A percentile compares a stretch with the other conserved stretches of the same genome.
Evolutionary conservation across 106 monocot species (phyloP).

Genomic region (Dendrobium nobile): DNA sequence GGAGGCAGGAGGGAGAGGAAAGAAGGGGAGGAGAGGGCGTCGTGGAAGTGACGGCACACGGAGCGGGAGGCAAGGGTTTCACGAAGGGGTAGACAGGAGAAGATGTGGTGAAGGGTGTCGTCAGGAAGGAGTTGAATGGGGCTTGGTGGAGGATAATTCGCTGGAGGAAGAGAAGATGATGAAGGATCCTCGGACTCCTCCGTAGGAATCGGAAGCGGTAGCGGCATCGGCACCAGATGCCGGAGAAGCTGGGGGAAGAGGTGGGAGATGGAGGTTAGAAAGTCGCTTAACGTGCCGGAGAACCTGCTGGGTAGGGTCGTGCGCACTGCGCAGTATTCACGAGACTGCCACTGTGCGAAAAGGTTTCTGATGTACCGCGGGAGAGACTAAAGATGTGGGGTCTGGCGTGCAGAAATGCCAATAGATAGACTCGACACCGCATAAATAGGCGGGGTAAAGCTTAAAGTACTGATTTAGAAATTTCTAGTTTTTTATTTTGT

Average conservation of each 20-base stretch:
- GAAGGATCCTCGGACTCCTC: not conserved
- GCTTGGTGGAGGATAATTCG: not conserved
- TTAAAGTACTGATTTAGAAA: too few species aligned
- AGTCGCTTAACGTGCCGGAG: not conserved
- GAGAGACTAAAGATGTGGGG: too few species aligned
- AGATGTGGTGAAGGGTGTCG: slow-evolving; percentile 54
- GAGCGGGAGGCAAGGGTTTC: slow-evolving; percentile 37
- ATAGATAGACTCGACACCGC: too few species aligned
- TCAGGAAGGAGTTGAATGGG: slow-evolving; percentile 45
- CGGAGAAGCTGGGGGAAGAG: not conserved
- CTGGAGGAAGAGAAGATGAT: too few species aligned
- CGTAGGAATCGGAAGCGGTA: not conserved
- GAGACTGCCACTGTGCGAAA: not conserved
- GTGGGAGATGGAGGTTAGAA: not conserved
- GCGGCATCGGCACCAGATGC: not conserved
- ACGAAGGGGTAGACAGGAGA: slow-evolving; percentile 49
- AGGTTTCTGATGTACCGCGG: not conserved
- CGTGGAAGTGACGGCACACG: slow-evolving; percentile 39
- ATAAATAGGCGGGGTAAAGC: too few species aligned
- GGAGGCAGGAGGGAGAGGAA: slow-evolving; percentile 43
- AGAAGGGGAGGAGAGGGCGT: slow-evolving; percentile 32
- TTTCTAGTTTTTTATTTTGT: too few species aligned
- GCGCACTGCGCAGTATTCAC: not conserved
- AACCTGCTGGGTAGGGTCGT: not conserved
- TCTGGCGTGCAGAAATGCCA: too few species aligned